Base-by-base conservation (phyloP, 176 grass and related monocot genomes). In the Ensete ventricosum region DNA sequence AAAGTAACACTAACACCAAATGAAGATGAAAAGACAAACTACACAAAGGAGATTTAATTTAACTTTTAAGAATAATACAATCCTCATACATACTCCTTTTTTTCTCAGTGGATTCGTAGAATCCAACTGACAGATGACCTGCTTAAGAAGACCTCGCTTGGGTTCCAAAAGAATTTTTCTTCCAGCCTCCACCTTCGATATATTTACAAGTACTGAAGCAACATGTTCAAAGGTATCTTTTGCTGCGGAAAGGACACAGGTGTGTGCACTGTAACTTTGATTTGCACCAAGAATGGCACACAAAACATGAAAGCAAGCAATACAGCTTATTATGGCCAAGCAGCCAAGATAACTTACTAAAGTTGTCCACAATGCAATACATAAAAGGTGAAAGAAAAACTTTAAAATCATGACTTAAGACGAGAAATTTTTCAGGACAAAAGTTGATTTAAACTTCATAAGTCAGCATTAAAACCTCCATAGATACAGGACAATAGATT, bases 51-150 rank as follows among this genome's bases (percentile, higher is more conserved):
- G 34, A 43, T 43, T 43, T 43, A 43, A 3, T 62, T 62, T 62
- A 62, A 8, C 7, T 62, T 19, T 62, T 1, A 74, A 55, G 1
- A 14, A 51, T 22, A 76, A 76, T 20, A 69, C 14, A 83, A 50
- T 63, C 48, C 17, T 21, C 71, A 49, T 34, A 74, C 60, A 10
- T 87, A 91, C 94, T 88, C 90, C 94, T 91, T 91, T 93, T 80
- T 93, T 93, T 82, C 88, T 91, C n/a, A 98, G 82, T 84, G 85
- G 84, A 76, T 98, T 98, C 84, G 84, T 84, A 66, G 94, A 93
- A 87, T 98, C 94, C 62, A 88, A 93, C 55, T 98, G 94, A 21
- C 82, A 82, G 60, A 93, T 85, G 55, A 85, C 85, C 76, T 93
- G 94, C 77, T 98, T 98, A 24, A 98, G 77, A 78, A 98, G 78